A percentile compares a stretch with the other conserved stretches of the same genome.
These are phyloP conservation scores for Leccinum olivaceopallidum DNA, from an alignment of 768 basidiomycete species.

Conservation along the genomic window DNA sequence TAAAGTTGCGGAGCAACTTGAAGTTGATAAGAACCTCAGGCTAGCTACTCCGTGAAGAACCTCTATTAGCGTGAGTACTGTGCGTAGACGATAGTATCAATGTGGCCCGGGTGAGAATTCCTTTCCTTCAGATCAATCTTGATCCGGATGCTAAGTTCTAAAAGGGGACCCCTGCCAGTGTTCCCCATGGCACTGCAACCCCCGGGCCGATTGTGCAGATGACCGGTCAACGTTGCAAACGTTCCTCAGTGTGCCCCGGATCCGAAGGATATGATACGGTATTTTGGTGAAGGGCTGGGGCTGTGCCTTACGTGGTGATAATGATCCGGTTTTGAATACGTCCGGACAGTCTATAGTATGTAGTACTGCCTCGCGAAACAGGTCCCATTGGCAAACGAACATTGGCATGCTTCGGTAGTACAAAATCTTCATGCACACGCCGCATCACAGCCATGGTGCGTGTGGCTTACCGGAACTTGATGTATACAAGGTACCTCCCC, in stretches of 20 bases:
- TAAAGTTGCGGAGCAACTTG: background rate
- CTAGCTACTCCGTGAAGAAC: no score
- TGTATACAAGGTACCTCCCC: no score
- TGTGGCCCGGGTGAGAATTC: background rate
- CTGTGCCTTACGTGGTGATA: no score
- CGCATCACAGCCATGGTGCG: no score
- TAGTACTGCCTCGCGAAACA: background rate
- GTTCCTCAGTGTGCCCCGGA: background rate
- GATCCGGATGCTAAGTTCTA: background rate
- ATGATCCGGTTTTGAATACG: no score
- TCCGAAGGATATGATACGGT: background rate
- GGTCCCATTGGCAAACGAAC: no score
- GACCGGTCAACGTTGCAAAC: background rate
- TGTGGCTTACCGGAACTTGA: no score
- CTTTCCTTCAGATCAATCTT: background rate
- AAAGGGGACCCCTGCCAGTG: background rate
- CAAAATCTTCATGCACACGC: no score
- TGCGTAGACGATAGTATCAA: background rate
- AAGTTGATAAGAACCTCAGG: no score
- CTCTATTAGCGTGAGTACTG: background rate
- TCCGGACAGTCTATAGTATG: background rate
- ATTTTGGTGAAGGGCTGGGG: background rate
- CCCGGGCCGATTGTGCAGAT: no score
- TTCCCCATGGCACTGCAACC: background rate
- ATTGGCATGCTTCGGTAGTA: no score